Evolutionary conservation across 805 yeast genomes (phyloP), one percentile per base, ranked within the genome.

Genomic region (Schwanniomyces pseudopolymorphus): DNA sequence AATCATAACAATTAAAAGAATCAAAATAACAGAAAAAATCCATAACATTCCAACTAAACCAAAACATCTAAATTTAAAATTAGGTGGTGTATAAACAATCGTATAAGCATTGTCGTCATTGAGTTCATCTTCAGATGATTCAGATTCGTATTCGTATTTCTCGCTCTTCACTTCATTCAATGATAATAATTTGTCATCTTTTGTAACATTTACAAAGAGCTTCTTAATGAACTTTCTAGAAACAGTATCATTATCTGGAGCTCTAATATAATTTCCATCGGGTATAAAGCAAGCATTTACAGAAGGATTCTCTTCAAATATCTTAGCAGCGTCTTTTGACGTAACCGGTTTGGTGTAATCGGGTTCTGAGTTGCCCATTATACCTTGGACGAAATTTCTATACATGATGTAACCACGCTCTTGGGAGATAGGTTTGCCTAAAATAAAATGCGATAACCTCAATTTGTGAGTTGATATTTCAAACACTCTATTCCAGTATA

Each of bases 1-100:
- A 3, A 42, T 24, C 13, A 68, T 36, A 3, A 53, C 35, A 4
- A 64, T 36, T 5, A 48, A 37, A 20, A 69, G 42, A 14, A 68
- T 51, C 14, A 71, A 49, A 3, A 70, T 44, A 1, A 67, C 67
- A 0, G 74, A 69, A 55, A 75, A 77, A 2, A 69, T 45, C 81
- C 87, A 81, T 13, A 80, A 60, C 60, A 68, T 56, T 7, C 66
- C 50, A 19, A 80, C 64, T 38, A 87, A 60, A 0, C 58, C 67
- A 19, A 77, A 69, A 28, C 89, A 74, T 48, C 97, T 75, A 2
- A 58, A 26, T 43, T 81, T 75, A 63, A 92, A 88, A 42, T 76
- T 54, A 1, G 96, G 96, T 4, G 99, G 98, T 39, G 89, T 75
- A 66, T 91, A 95, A 2, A 91, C 97, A 24, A 91, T 79, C 2